These are phyloP conservation scores for Coelastrella sp. DNA, from an alignment of 139 green algal genomes.

Conservation along the genomic window DNA sequence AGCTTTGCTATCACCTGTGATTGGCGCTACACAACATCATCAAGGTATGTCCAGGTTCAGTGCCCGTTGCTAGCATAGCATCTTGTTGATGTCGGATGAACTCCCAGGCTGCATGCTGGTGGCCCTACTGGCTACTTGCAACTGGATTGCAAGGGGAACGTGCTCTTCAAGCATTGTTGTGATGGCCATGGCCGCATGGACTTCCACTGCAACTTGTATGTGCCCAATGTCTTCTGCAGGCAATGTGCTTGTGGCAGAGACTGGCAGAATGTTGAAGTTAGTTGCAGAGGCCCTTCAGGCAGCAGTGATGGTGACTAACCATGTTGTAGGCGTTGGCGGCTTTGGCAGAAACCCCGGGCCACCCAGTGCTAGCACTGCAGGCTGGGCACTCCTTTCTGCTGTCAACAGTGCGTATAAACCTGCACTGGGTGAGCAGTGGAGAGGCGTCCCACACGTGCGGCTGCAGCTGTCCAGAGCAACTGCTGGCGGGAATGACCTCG, in stretches of 20 bases:
- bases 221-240: slow-evolving; percentile 16
- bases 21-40: slow-evolving; percentile 56
- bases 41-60: slow-evolving; percentile 54
- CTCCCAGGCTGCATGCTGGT: too few relatives aligned
- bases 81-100: too few relatives aligned
- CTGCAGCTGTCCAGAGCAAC: slow-evolving; percentile 45
- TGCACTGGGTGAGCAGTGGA: slow-evolving; percentile 72
- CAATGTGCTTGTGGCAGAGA: slow-evolving; percentile 53
- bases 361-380: not conserved
- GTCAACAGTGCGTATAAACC: slow-evolving; percentile 45
- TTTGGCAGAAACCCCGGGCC: not conserved
- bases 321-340: slow-evolving; percentile 52
- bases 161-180: too few relatives aligned
- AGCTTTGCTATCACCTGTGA: slow-evolving; percentile 51
- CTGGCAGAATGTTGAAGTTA: slow-evolving; percentile 46
- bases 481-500: not conserved
- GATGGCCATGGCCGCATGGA: too few relatives aligned
- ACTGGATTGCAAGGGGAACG: too few relatives aligned
- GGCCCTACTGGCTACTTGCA: too few relatives aligned
- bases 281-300: slow-evolving; percentile 44
- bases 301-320: slow-evolving; percentile 67
- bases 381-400: not conserved
- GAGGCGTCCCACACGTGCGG: slow-evolving; percentile 48
- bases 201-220: too few relatives aligned
- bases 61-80: too few relatives aligned